Percentiles rank a stretch among this genome's conserved stretches.
Evolutionary conservation across 495 filamentous ascomycete species (phyloP).

Genomic region (Amphirosellinia nigrospora): DNA sequence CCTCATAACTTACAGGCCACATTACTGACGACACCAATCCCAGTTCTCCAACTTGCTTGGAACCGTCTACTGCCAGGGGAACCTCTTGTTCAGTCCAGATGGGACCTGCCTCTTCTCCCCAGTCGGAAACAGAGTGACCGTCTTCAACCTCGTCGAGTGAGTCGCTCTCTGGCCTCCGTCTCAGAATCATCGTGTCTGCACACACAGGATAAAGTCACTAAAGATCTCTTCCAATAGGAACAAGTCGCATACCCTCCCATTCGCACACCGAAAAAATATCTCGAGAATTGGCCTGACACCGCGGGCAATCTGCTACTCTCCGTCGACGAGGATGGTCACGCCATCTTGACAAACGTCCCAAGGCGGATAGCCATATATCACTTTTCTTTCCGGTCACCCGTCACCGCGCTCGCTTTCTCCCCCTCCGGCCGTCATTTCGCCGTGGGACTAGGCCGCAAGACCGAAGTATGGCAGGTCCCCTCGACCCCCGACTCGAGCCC

Average conservation of each 20-base stretch:
- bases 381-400: conserved; percentile 86
- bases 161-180: conserved; percentile 32
- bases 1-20: not conserved
- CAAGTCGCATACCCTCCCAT: conserved; percentile 93
- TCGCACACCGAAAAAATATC: conserved; percentile 93
- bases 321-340: conserved; percentile 91
- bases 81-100: conserved; percentile 95
- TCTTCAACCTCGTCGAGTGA: conserved; percentile 96
- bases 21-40: not conserved
- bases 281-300: conserved; percentile 85
- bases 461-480: conserved; percentile 96
- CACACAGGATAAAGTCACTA: conserved; percentile 23
- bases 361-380: conserved; percentile 86
- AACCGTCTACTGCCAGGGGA: conserved; percentile 96
- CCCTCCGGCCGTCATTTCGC: conserved; percentile 90
- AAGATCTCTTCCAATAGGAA: conserved; percentile 64
- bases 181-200: too few relatives aligned
- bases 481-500: conserved; percentile 76
- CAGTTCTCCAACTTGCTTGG: conserved; percentile 95
- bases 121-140: conserved; percentile 92
- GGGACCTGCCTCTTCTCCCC: conserved; percentile 95
- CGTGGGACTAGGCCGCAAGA: conserved; percentile 79
- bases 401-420: conserved; percentile 88
- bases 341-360: conserved; percentile 87
- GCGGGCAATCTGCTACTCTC: conserved; percentile 85